Evolutionary conservation across 2,329 filamentous ascomycete species (phyloP).

Genomic region (Falciphora oryzae): DNA sequence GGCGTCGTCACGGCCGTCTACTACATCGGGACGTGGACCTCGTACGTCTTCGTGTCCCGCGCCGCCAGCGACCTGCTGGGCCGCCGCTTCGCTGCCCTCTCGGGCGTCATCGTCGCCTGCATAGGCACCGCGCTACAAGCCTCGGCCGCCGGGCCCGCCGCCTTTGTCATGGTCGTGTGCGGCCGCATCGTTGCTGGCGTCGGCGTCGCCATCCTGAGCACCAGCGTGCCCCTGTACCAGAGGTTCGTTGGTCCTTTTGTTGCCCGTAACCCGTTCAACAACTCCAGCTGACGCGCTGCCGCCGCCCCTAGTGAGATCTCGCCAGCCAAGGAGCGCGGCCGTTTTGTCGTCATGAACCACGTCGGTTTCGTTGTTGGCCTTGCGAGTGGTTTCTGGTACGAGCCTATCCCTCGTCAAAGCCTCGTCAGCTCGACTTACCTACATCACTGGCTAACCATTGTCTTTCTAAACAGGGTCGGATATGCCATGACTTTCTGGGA

Average conservation of each 20-base stretch:
- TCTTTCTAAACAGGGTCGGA: conserved; percentile 39
- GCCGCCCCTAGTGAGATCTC: conserved; percentile 41
- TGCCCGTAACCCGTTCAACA: background rate
- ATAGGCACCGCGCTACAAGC: conserved; percentile 45
- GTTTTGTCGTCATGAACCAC: conserved; percentile 54
- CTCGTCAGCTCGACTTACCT: background rate
- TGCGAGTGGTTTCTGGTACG: conserved; percentile 48
- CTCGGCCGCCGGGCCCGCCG: conserved; percentile 32
- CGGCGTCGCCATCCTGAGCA: conserved; percentile 49
- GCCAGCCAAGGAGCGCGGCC: conserved; percentile 46
- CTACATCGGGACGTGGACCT: conserved; percentile 50
- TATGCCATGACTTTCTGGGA: conserved; percentile 52
- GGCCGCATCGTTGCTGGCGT: conserved; percentile 47
- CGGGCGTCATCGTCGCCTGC: conserved; percentile 39
- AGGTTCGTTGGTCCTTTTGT: conserved; percentile 28
- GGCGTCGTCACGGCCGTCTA: conserved; percentile 52
- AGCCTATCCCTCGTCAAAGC: background rate
- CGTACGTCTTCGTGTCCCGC: conserved; percentile 50
- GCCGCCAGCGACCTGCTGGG: conserved; percentile 45
- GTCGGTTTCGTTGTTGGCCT: conserved; percentile 51
- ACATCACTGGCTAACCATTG: conserved; percentile 5
- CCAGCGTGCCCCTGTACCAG: conserved; percentile 52
- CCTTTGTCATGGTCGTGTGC: conserved; percentile 41
- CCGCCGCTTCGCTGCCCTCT: conserved; percentile 43
- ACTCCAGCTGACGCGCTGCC: background rate